Percentiles rank a stretch among this genome's conserved stretches.
Evolutionary conservation across 768 basidiomycete species (phyloP).

Genomic region (Leccinum rimulosum): DNA sequence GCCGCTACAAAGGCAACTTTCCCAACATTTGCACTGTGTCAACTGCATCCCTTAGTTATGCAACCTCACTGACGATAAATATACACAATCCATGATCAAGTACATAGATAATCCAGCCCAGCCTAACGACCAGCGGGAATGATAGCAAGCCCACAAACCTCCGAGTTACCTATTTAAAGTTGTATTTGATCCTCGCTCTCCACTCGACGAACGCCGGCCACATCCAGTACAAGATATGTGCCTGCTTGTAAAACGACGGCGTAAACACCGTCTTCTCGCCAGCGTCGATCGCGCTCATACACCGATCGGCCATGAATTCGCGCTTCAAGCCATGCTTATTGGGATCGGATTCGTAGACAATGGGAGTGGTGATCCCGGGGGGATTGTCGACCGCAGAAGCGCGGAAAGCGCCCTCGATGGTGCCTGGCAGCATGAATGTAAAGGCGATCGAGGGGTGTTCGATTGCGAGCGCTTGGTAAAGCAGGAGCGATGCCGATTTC

Average conservation of each 20-base stretch:
- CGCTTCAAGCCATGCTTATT: slow-evolving; percentile 57
- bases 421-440: slow-evolving; percentile 60
- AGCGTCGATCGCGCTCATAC: slow-evolving; percentile 58
- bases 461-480: slow-evolving; percentile 77
- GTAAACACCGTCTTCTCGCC: slow-evolving; percentile 58
- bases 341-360: slow-evolving; percentile 45
- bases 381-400: slow-evolving; percentile 70
- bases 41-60: too few species aligned
- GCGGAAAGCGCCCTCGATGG: slow-evolving; percentile 78
- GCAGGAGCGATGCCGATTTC: slow-evolving; percentile 73
- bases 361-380: slow-evolving; percentile 28
- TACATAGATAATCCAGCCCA: background rate
- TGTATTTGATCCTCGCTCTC: slow-evolving; percentile 62
- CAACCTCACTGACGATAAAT: background rate
- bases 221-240: slow-evolving; percentile 62
- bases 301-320: slow-evolving; percentile 56
- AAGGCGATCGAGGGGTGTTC: slow-evolving; percentile 73
- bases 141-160: slow-evolving; percentile 5
- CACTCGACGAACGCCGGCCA: slow-evolving; percentile 57
- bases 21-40: too few species aligned
- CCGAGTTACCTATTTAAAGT: slow-evolving; percentile 39
- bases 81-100: background rate
- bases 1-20: too few species aligned
- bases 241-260: slow-evolving; percentile 46
- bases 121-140: background rate